Conservation (phyloP, 768 basidiomycete genomes). For the Pisolithus orientalis region DNA sequence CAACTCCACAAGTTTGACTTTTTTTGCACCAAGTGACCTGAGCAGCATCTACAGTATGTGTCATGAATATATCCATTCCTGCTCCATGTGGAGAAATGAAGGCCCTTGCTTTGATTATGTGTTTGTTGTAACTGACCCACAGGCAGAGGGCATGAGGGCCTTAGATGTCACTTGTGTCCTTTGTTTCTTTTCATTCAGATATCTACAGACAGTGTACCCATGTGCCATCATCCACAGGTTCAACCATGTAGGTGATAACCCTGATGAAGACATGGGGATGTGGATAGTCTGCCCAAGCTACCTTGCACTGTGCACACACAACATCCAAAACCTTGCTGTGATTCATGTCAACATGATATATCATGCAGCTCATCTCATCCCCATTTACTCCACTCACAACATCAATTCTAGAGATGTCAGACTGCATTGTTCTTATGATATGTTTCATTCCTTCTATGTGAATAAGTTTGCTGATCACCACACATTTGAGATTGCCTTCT, state of each 20-base stretch:
- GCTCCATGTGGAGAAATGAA: no score
- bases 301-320: neutral
- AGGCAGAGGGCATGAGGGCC: conserved; percentile 11
- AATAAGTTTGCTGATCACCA: conserved; percentile 25
- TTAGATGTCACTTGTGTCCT: conserved; percentile 12
- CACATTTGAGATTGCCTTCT: conserved; percentile 18
- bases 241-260: conserved; percentile 5
- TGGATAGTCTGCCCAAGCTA: conserved; percentile 18
- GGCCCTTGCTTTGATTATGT: no score
- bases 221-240: conserved; percentile 22
- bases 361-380: conserved; percentile 1
- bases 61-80: conserved; percentile 14
- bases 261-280: conserved; percentile 20
- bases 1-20: conserved; percentile 17
- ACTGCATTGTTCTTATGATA: conserved; percentile 15
- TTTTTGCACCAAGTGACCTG: conserved; percentile 9
- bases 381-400: conserved; percentile 10
- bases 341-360: conserved; percentile 26
- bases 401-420: conserved; percentile 8
- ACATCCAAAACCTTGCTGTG: conserved; percentile 5
- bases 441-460: neutral
- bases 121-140: no score
- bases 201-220: conserved; percentile 2
- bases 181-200: conserved; percentile 21
- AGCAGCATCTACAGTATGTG: conserved; percentile 16